Evolutionary conservation across 2,329 filamentous ascomycete genomes (phyloP), one percentile per base, ranked within the genome.

Genomic region (Botrytis byssoidea): DNA sequence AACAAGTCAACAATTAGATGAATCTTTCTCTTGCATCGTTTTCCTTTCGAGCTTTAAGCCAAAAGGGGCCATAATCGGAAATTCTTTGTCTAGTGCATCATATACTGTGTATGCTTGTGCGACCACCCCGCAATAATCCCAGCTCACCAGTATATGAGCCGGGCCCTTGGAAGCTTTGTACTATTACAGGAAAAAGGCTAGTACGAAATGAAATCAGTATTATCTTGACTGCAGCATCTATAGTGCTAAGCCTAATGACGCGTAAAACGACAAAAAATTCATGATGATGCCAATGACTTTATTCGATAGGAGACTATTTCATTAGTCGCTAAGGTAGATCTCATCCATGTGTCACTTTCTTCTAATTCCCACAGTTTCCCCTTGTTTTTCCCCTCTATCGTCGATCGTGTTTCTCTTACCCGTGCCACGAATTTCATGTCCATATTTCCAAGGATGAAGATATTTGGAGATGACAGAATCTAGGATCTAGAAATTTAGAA

Each of bases 81-180:
- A 66, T 68, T 48, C 61, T 66, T 35, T 51, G 22, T 40, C 25
- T 42, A 42, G 60, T 64, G 20, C 29, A 32, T 29, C n/a, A 12
- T 57, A 57, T n/a, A 18, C n/a, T 44, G 29, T 55, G 35, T 40
- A 32, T 46, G 60, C 60, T 32, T 65, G 51, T 67, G 57, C 42
- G 42, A 51, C 55, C 73, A 74, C 73, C 73, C 73, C 73, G 71
- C 73, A 74, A 69, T 69, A 74, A 74, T 73, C 71, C 73, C 40
- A 51, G 73, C 25, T 59, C 42, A 37, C 35, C 20, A 66, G 46
- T 20, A 60, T 60, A 60, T 60, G 71, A 72, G 71, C 71, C 71
- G 71, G 71, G 63, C 71, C 71, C 63, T 68, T 72, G 71, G 71
- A 68, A 68, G 61, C 40, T 35, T 35, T 42, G 59, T 51, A 60